Evolutionary conservation across 176 grass and related monocot species (phyloP).

Genomic region (Carex myosuroides): DNA sequence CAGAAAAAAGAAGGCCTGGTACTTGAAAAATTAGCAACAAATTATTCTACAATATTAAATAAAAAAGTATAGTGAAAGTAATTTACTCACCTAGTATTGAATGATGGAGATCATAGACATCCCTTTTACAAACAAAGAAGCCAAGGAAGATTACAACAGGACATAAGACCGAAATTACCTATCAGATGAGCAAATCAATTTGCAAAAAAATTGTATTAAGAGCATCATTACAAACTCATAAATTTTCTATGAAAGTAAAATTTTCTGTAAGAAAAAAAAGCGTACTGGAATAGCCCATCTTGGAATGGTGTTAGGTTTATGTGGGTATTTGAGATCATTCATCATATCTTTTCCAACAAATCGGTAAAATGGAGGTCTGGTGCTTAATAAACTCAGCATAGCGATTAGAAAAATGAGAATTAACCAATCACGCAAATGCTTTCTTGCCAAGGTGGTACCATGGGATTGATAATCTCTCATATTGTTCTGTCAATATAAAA

Average conservation of each 20-base stretch:
- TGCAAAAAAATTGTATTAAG: not conserved
- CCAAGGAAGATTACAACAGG: constrained; percentile 44
- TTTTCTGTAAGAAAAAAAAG: constrained; percentile 16
- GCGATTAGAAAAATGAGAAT: constrained; percentile 47
- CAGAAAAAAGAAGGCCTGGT: constrained; percentile 60
- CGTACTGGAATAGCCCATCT: constrained; percentile 65
- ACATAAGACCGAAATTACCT: constrained; percentile 55
- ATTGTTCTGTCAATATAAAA: constrained; percentile 22
- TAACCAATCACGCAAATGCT: constrained; percentile 60
- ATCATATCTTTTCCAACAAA: constrained; percentile 67
- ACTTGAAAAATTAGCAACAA: not conserved
- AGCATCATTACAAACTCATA: not conserved
- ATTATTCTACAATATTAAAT: not conserved
- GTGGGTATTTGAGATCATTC: constrained; percentile 60
- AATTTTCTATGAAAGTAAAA: not conserved
- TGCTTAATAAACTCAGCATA: constrained; percentile 36
- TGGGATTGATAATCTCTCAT: constrained; percentile 50
- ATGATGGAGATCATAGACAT: constrained; percentile 86
- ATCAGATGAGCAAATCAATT: constrained; percentile 1
- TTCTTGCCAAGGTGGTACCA: constrained; percentile 39
- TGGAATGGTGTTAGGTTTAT: constrained; percentile 54
- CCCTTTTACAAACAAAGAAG: constrained; percentile 44
- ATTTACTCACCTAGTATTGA: constrained; percentile 47
- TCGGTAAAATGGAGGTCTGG: constrained; percentile 44
- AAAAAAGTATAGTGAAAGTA: not conserved